Percentiles rank a stretch among this genome's conserved stretches.
Conservation (phyloP, 2,329 filamentous ascomycete genomes). For the Fusarium sp. region DNA sequence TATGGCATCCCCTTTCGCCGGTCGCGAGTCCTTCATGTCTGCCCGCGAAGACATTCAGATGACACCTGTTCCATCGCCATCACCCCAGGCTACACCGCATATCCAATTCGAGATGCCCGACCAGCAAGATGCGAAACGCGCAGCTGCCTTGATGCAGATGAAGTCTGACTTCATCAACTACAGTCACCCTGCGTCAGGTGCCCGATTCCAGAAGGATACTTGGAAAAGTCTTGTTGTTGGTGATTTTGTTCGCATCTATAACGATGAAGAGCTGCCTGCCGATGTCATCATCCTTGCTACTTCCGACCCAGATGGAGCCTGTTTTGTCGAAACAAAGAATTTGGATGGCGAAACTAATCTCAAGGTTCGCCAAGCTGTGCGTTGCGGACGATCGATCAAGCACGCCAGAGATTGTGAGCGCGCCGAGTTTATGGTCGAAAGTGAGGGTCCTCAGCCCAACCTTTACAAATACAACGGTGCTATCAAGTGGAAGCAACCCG, state of each 20-base stretch:
- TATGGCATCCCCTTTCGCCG: slow-evolving; percentile 64
- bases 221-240: slow-evolving; percentile 98
- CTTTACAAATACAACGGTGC: slow-evolving; percentile 95
- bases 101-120: slow-evolving; percentile 57
- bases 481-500: slow-evolving; percentile 84
- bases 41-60: slow-evolving; percentile 85
- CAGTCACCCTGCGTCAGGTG: slow-evolving; percentile 72
- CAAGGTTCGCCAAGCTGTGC: slow-evolving; percentile 91
- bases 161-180: slow-evolving; percentile 78
- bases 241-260: slow-evolving; percentile 96
- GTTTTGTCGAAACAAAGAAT: slow-evolving; percentile 98
- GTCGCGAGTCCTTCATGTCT: slow-evolving; percentile 66
- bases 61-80: slow-evolving; percentile 91
- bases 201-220: slow-evolving; percentile 89
- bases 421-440: slow-evolving; percentile 88
- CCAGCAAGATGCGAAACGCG: slow-evolving; percentile 51
- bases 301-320: slow-evolving; percentile 92
- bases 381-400: slow-evolving; percentile 83
- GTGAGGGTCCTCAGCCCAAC: slow-evolving; percentile 91
- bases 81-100: slow-evolving; percentile 59
- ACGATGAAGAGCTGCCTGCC: slow-evolving; percentile 93
- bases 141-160: slow-evolving; percentile 58
- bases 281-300: slow-evolving; percentile 94
- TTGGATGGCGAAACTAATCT: slow-evolving; percentile 97
- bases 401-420: slow-evolving; percentile 94